Conservation (phyloP, 2,329 filamentous ascomycete species). For the Penicillium janthinellum region DNA sequence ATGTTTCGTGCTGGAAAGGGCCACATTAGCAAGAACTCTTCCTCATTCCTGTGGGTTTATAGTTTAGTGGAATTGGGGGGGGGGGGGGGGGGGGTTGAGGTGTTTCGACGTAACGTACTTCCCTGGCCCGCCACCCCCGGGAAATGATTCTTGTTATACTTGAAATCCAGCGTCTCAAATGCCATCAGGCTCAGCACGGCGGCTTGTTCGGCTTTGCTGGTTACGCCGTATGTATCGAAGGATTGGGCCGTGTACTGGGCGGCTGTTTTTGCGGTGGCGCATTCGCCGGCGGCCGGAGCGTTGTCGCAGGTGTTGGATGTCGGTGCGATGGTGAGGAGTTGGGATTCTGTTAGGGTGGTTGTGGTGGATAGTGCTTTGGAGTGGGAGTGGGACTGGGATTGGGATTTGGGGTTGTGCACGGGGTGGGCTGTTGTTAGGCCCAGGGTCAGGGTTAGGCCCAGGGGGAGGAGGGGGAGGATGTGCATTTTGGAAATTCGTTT, state of each 20-base stretch:
- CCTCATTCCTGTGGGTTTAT: not conserved
- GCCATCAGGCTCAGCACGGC: slow-evolving; percentile 71
- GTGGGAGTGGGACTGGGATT: not conserved
- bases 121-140: slow-evolving; percentile 66
- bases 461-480: slow-evolving; percentile 1
- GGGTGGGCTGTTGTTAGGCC: slow-evolving; percentile 10
- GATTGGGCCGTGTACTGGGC: slow-evolving; percentile 59
- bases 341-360: slow-evolving; percentile 27
- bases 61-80: not conserved
- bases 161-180: slow-evolving; percentile 70
- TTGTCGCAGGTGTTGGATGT: slow-evolving; percentile 56
- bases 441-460: not conserved
- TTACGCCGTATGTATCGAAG: slow-evolving; percentile 61
- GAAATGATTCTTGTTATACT: slow-evolving; percentile 69
- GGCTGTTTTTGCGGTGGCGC: slow-evolving; percentile 65
- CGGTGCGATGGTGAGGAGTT: slow-evolving; percentile 56
- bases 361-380: not conserved
- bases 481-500: not conserved
- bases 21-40: not conserved
- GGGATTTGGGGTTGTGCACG: slow-evolving; percentile 13
- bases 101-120: slow-evolving; percentile 40
- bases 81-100: too few relatives aligned
- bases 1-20: slow-evolving; percentile 59
- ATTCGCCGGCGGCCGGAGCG: slow-evolving; percentile 56
- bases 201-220: slow-evolving; percentile 62